phyloP scores from a whole-genome alignment of 805 yeast species.

The Nakazawaea molendinolei region DNA sequence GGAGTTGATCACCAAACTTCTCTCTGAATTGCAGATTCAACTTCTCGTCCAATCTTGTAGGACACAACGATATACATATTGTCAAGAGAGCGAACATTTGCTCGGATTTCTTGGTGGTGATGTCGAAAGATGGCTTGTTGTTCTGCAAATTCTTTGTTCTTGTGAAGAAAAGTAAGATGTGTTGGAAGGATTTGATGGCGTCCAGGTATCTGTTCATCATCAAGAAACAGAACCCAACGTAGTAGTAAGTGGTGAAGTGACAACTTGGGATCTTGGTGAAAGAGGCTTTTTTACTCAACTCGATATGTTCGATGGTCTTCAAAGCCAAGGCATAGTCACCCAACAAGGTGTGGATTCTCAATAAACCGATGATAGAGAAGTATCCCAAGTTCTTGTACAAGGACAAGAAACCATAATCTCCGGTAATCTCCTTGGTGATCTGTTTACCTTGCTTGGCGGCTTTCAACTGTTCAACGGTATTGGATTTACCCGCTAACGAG shows the following conservation, averaged over 20 bases:
- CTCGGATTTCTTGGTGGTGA: conserved; percentile 39
- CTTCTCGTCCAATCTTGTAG: conserved; percentile 39
- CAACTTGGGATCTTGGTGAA: conserved; percentile 41
- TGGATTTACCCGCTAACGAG: conserved; percentile 29
- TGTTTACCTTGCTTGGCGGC: conserved; percentile 23
- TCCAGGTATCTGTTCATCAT: conserved; percentile 45
- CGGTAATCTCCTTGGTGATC: conserved; percentile 26
- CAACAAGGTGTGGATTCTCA: conserved; percentile 41
- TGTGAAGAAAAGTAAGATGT: conserved; percentile 37
- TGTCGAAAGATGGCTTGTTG: conserved; percentile 35
- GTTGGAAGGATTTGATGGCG: conserved; percentile 42
- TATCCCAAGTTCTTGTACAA: conserved; percentile 41
- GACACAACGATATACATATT: conserved; percentile 36
- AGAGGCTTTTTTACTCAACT: conserved; percentile 39
- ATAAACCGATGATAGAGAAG: conserved; percentile 39
- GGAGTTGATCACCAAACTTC: conserved; percentile 38
- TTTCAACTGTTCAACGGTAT: conserved; percentile 32
- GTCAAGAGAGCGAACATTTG: conserved; percentile 46
- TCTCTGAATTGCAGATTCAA: conserved; percentile 38
- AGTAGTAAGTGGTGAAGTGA: conserved; percentile 44
- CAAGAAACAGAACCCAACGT: conserved; percentile 43
- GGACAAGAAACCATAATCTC: conserved; percentile 35
- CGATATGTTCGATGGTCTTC: conserved; percentile 40
- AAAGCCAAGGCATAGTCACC: conserved; percentile 45
- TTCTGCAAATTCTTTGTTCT: conserved; percentile 37